Evolutionary conservation across 2,329 filamentous ascomycete species (phyloP).

Genomic region (Fusarium napiforme): DNA sequence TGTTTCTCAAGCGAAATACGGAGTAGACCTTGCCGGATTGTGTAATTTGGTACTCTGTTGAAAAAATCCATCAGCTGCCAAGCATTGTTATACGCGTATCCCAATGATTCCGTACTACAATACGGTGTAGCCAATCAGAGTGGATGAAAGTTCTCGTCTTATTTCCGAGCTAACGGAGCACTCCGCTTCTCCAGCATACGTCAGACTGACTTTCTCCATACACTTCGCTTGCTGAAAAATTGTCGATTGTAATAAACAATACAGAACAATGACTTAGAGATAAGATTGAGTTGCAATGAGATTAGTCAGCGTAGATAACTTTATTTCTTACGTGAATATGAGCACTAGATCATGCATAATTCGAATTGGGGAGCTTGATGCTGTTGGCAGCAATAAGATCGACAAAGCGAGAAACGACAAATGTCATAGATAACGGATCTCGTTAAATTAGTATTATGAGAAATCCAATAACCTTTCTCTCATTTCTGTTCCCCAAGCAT

Average conservation of each 20-base stretch:
- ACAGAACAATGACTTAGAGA: fast-evolving
- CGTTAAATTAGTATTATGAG: too few relatives aligned
- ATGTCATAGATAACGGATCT: fast-evolving
- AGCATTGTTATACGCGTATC: not conserved
- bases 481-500: too few relatives aligned
- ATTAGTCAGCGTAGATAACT: fast-evolving
- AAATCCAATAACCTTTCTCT: too few relatives aligned
- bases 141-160: not conserved
- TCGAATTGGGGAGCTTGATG: too few relatives aligned
- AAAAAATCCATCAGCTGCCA: too few relatives aligned
- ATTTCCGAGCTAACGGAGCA: not conserved
- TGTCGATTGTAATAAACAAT: fast-evolving
- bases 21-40: fast-evolving
- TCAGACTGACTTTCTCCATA: too few relatives aligned
- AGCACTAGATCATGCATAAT: too few relatives aligned
- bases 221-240: too few relatives aligned
- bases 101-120: fast-evolving
- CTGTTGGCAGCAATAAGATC: too few relatives aligned
- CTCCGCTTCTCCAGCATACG: too few relatives aligned
- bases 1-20: not conserved
- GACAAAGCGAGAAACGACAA: too few relatives aligned
- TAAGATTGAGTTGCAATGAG: fast-evolving
- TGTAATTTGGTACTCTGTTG: not conserved
- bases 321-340: fast-evolving
- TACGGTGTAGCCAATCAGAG: not conserved